phyloP scores from a whole-genome alignment of 257 asterid species.

The Mitragyna speciosa region DNA sequence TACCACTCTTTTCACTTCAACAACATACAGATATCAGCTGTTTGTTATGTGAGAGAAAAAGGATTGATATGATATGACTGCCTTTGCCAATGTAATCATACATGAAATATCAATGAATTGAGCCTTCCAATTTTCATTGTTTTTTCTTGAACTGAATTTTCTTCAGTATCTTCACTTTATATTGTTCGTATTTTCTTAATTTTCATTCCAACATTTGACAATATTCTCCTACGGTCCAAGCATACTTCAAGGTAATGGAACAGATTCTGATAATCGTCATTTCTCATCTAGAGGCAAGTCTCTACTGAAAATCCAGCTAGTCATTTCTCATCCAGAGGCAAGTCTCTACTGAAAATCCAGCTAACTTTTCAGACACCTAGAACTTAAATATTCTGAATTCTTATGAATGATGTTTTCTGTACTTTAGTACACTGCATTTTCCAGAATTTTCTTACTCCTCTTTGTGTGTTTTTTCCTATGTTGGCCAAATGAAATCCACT shows the following conservation, averaged over 20 bases:
- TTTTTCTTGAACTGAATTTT: background rate
- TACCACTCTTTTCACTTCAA: conserved; percentile 23
- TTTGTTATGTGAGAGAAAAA: conserved; percentile 11
- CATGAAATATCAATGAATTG: conserved; percentile 17
- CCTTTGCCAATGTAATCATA: conserved; percentile 24
- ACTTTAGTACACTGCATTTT: too few species aligned
- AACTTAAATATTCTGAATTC: background rate
- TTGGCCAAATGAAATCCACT: too few species aligned
- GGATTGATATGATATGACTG: conserved; percentile 13
- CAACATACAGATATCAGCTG: conserved; percentile 39
- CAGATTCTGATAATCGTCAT: too few species aligned
- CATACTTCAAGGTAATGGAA: too few species aligned
- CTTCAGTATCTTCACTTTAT: background rate
- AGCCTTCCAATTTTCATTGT: background rate
- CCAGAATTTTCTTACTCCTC: background rate
- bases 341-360: background rate
- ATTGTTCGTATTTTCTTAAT: background rate
- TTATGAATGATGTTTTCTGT: background rate
- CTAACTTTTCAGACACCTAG: background rate
- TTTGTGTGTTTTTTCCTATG: too few species aligned
- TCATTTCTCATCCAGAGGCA: background rate
- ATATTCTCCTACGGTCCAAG: background rate
- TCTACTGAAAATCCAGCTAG: background rate
- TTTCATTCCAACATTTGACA: too few species aligned
- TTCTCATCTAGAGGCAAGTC: background rate